Percentiles rank a stretch among this genome's conserved stretches.
phyloP scores from a whole-genome alignment of 495 filamentous ascomycete genomes.

The Xanthoparmelia taractica region DNA sequence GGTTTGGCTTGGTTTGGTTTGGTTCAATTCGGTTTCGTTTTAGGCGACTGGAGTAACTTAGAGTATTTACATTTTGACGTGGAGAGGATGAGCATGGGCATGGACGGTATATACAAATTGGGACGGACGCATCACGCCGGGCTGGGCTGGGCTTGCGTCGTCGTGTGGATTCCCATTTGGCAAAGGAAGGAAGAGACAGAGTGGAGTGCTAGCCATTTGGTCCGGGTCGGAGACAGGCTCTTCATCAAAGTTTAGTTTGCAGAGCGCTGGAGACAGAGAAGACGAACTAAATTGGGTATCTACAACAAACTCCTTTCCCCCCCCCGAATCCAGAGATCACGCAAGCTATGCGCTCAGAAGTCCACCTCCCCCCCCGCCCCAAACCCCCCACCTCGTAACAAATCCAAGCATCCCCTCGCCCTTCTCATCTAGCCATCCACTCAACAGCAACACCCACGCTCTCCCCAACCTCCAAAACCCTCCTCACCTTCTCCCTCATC shows the following conservation, averaged over 20 bases:
- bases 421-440: conserved; percentile 34
- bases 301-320: neutral
- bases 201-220: neutral
- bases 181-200: too few relatives aligned
- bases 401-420: neutral
- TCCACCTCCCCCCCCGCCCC: neutral
- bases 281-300: conserved; percentile 8
- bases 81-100: too few relatives aligned
- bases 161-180: too few relatives aligned
- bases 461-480: conserved; percentile 40
- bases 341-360: neutral
- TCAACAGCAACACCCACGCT: conserved; percentile 55
- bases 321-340: neutral
- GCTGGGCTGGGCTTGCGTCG: too few relatives aligned
- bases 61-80: too few relatives aligned
- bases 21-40: too few relatives aligned
- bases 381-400: too few relatives aligned
- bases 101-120: too few relatives aligned
- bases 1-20: too few relatives aligned
- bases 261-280: neutral
- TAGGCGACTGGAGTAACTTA: too few relatives aligned
- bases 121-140: too few relatives aligned
- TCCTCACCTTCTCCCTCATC: conserved; percentile 29
- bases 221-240: too few relatives aligned
- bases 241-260: neutral